phyloP scores from a whole-genome alignment of 306 rosid genomes.

The Sesbania bispinosa region DNA sequence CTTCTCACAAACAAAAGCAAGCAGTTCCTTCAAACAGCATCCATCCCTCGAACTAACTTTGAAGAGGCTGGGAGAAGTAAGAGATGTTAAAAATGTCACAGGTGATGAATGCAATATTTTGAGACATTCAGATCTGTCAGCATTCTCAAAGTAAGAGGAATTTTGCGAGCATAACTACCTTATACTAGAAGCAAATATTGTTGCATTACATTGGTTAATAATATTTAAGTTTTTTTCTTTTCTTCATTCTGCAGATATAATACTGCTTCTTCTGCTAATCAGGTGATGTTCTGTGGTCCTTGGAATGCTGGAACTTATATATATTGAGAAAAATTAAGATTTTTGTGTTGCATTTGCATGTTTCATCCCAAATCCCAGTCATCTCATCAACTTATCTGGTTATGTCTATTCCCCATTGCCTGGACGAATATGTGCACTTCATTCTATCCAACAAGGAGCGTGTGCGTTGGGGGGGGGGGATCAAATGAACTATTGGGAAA shows the following conservation, averaged over 20 bases:
- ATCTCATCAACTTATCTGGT: neutral
- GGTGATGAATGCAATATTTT: conserved; percentile 50
- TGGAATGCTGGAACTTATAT: conserved; percentile 4
- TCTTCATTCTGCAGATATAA: conserved; percentile 52
- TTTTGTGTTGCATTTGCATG: conserved; percentile 13
- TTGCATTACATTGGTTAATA: conserved; percentile 14
- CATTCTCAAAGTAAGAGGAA: conserved; percentile 62
- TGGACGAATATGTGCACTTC: neutral
- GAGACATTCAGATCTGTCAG: conserved; percentile 54
- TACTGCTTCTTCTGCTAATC: conserved; percentile 45
- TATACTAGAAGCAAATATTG: neutral
- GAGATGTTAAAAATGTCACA: conserved; percentile 36
- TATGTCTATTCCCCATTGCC: neutral
- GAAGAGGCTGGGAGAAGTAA: conserved; percentile 47
- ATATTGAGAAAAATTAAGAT: conserved; percentile 9
- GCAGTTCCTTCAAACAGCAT: conserved; percentile 34
- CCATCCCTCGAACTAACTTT: conserved; percentile 54
- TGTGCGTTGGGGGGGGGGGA: no score
- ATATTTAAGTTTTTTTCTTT: neutral
- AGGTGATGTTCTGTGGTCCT: conserved; percentile 41
- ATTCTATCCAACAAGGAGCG: neutral
- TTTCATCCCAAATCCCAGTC: conserved; percentile 3
- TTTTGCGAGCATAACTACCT: neutral
- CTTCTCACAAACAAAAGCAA: conserved; percentile 37
- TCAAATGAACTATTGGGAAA: no score